phyloP scores from a whole-genome alignment of 139 green algal genomes.

The Chlamydomonas sphaeroides region DNA sequence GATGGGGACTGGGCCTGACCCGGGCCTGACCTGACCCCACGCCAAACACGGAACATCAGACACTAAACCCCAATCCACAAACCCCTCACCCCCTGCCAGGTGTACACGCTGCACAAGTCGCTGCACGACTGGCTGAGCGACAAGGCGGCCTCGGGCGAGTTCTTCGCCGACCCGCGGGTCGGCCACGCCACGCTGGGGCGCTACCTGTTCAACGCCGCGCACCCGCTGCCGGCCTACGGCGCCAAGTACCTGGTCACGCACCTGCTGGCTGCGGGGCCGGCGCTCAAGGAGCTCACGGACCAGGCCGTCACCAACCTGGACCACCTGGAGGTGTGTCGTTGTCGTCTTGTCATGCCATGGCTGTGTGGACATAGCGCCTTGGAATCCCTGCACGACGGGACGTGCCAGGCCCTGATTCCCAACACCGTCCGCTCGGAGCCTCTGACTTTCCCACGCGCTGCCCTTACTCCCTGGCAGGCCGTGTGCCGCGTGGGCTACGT shows the following conservation, averaged over 20 bases:
- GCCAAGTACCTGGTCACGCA: constrained; percentile 40
- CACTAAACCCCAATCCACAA: too few relatives aligned
- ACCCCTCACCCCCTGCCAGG: too few relatives aligned
- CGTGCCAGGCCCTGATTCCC: too few relatives aligned
- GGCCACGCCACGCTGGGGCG: constrained; percentile 30
- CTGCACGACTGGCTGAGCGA: constrained; percentile 33
- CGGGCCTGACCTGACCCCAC: too few relatives aligned
- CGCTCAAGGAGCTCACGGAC: constrained; percentile 33
- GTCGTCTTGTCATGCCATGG: too few relatives aligned
- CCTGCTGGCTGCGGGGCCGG: constrained; percentile 8
- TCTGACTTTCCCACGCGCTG: too few relatives aligned
- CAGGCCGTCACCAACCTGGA: constrained; percentile 36
- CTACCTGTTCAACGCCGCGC: constrained; percentile 42
- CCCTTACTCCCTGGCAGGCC: background rate
- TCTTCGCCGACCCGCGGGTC: constrained; percentile 30
- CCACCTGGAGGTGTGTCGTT: constrained; percentile 41
- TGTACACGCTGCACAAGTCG: constrained; percentile 36
- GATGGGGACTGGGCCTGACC: too few relatives aligned
- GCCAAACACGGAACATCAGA: too few relatives aligned
- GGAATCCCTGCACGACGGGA: too few relatives aligned
- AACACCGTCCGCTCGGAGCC: too few relatives aligned
- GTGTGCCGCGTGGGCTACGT: constrained; percentile 32
- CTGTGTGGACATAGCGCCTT: too few relatives aligned
- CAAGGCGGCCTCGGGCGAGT: background rate
- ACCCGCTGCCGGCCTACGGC: constrained; percentile 33